phyloP scores from a whole-genome alignment of 352 stramenopile species.

The Phytophthora tentaculata region DNA sequence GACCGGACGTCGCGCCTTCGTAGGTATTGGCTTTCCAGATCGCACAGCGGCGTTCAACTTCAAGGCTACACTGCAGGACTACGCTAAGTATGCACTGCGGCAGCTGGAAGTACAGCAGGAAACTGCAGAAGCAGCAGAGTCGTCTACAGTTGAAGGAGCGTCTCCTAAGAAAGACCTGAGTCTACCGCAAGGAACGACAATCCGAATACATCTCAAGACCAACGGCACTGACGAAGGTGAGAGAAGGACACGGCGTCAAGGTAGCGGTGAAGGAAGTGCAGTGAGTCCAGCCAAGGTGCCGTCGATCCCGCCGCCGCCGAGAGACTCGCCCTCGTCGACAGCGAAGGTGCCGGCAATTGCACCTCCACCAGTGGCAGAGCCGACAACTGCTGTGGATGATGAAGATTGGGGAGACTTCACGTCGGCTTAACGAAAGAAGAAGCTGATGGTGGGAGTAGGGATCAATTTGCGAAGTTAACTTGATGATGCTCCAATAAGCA shows the following conservation, averaged over 20 bases:
- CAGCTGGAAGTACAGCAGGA: conserved; percentile 54
- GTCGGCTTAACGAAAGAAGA: conserved; percentile 47
- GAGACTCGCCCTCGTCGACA: conserved; percentile 26
- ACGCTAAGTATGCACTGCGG: conserved; percentile 79
- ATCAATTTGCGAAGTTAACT: neutral
- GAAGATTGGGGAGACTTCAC: conserved; percentile 90
- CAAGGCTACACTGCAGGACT: conserved; percentile 85
- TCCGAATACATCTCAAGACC: conserved; percentile 82
- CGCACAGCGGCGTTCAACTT: conserved; percentile 86
- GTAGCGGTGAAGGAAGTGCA: conserved; percentile 37
- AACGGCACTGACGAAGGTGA: conserved; percentile 36
- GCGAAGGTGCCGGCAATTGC: conserved; percentile 32
- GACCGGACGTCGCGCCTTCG: conserved; percentile 74
- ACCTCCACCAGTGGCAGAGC: conserved; percentile 26
- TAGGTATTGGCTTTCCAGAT: conserved; percentile 84
- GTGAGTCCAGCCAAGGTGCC: conserved; percentile 51
- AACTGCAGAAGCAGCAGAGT: conserved; percentile 9
- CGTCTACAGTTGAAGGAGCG: conserved; percentile 7
- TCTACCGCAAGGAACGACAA: conserved; percentile 72
- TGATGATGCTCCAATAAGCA: too few species aligned
- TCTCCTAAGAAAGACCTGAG: conserved; percentile 61
- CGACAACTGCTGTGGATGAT: conserved; percentile 41
- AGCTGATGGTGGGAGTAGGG: neutral
- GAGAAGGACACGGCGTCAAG: conserved; percentile 26
- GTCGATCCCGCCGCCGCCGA: conserved; percentile 63